Conservation (phyloP, 1,284 basidiomycete genomes). For the Mycosarcoma mackinlayi region DNA sequence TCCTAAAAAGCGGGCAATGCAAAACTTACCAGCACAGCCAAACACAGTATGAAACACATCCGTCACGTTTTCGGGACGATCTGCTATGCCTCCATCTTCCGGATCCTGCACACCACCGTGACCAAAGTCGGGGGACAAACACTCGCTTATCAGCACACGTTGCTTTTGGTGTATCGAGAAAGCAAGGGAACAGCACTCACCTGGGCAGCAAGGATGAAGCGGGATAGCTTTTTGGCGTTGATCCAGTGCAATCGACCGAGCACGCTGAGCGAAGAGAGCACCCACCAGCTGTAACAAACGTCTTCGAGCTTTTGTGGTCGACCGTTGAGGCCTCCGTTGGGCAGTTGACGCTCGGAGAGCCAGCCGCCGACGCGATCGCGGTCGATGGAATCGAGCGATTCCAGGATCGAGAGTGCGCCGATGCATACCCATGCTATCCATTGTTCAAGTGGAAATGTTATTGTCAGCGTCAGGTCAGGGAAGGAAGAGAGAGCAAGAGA, state of each 20-base stretch:
- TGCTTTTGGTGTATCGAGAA: background rate
- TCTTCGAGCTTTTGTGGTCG: slow-evolving; percentile 98
- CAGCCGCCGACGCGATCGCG: slow-evolving; percentile 80
- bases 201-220: slow-evolving; percentile 89
- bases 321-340: slow-evolving; percentile 93
- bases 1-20: no score
- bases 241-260: slow-evolving; percentile 89
- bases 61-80: slow-evolving; percentile 89
- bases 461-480: background rate
- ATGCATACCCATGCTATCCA: slow-evolving; percentile 95
- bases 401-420: slow-evolving; percentile 85
- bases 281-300: slow-evolving; percentile 98
- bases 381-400: slow-evolving; percentile 74
- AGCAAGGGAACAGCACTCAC: slow-evolving; percentile 70
- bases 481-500: background rate
- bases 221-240: slow-evolving; percentile 79
- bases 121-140: no score
- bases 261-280: slow-evolving; percentile 87
- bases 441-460: no score
- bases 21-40: slow-evolving; percentile 82
- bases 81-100: slow-evolving; percentile 91
- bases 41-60: slow-evolving; percentile 97
- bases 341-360: slow-evolving; percentile 90
- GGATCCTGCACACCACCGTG: slow-evolving; percentile 78
- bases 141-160: background rate